Base-by-base conservation (phyloP, 345 rosid species). In the Linum tenue region DNA sequence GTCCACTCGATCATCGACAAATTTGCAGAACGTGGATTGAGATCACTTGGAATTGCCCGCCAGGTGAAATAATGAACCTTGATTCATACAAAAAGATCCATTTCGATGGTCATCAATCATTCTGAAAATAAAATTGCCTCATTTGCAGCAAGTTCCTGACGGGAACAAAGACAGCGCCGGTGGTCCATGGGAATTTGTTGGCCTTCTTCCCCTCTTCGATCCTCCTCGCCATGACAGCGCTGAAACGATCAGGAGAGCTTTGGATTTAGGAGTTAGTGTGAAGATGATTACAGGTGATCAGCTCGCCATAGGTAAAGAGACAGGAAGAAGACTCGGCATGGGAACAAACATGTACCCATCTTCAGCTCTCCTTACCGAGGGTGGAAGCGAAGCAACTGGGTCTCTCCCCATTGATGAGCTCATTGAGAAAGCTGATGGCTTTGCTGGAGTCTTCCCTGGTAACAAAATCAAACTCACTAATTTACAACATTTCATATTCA, bases 211-310 rank as follows among this genome's bases (percentile, higher is more conserved):
- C 74, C 80, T 85, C 39, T 85, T 87, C 55, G 85, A 87, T 69
- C 88, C 85, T 70, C 86, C 88, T 22, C 79, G 77, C 8, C 85
- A 79, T 42, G 83, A 82, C 69, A 82, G 83, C 71, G 80, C 86
- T 37, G 83, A 84, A 68, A 86, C 89, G 4, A 83, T 85, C 48
- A 80, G 83, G 56, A 55, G 85, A 65, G 88, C 90, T 38, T 78
- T 81, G 70, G 80, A 78, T 61, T 85, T 85, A 50, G 85, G 90
- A 16, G 84, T 87, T 35, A 83, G 81, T 62, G 88, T 85, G 70
- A 83, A 85, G 68, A 87, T 87, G 88, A 83, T 85, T 67, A 83
- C 88, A 42, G 85, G 88, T 59, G 88, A 84, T 61, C 85, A 84
- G 67, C 85, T 86, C 10, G 88, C 91, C 2, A 83, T 86, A 48